Evolutionary conservation across 495 filamentous ascomycete species (phyloP), one percentile per base, ranked within the genome.

Genomic region (Penicillium ucsense): DNA sequence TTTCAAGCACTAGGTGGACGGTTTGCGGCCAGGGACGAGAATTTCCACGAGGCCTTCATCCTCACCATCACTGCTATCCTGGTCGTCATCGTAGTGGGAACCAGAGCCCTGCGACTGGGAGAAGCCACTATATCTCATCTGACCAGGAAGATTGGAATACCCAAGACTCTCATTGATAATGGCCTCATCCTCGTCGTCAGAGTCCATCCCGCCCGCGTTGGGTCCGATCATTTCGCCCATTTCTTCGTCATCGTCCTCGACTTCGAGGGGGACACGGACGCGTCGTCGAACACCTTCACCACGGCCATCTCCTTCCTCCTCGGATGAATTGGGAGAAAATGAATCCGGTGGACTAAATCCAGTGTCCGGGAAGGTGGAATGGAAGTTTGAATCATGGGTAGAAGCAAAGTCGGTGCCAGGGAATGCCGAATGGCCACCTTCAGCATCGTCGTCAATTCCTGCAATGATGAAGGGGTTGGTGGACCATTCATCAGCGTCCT

Each of bases 141-240:
- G 54, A 0, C 58, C 64, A 27, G 60, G 59, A 6, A 70, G 49
- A 36, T 71, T 69, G 6, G 68, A 65, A 37, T 71, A 72, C 5
- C 68, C 68, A 9, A 73, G 46, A 9, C 68, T 72, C 51, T 72
- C 70, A 43, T 74, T 73, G 40, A 73, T 71, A 38, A 72, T 73
- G 31, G 70, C 71, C 41, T 74, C 71, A 28, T 71, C 69, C 47
- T 74, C 71, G 7, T 74, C 71, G 37, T 74, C 69, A 12, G 71
- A 70, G 44, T 72, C 71, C 58, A 71, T 59, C 12, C 58, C 61
- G 29, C 58, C 50, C n/a, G 60, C 61, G 40, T 50, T 62, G 8
- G 70, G 70, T 33, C 58, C 68, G 5, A 74, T 67, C 70, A 74
- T 74, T 48, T 74, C 70, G 5, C 70, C 70, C 70, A 74, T 74